These are phyloP conservation scores for Aspergillus ustus DNA, from an alignment of 2,329 filamentous ascomycete genomes.

Conservation along the genomic window DNA sequence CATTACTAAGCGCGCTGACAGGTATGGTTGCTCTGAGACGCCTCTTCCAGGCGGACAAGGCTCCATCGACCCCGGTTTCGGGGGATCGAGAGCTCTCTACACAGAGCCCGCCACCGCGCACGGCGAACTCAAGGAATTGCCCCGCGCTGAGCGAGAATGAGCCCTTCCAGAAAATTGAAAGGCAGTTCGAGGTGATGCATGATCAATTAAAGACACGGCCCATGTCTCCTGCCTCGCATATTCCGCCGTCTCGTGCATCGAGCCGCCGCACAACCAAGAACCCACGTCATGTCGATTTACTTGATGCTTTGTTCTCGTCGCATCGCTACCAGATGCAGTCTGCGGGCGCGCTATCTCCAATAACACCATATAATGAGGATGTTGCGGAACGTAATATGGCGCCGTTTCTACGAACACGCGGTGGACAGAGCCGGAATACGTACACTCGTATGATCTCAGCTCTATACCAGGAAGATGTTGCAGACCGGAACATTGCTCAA, in stretches of 20 bases:
- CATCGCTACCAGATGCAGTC: conserved; percentile 34
- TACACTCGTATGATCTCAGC: conserved; percentile 40
- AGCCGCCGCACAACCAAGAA: conserved; percentile 27
- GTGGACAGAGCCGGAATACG: conserved; percentile 30
- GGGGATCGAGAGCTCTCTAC: conserved; percentile 16
- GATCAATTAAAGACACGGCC: conserved; percentile 38
- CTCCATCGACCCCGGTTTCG: conserved; percentile 18
- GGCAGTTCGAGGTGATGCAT: conserved; percentile 45
- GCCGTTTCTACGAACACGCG: conserved; percentile 33
- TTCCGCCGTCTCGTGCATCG: conserved; percentile 30
- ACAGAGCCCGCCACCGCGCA: conserved; percentile 3
- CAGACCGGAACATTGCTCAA: conserved; percentile 45
- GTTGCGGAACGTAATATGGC: conserved; percentile 50
- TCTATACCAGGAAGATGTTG: conserved; percentile 48
- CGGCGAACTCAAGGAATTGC: conserved; percentile 22
- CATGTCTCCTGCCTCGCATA: conserved; percentile 31
- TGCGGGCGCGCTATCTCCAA: conserved; percentile 34
- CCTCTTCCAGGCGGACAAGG: conserved; percentile 38
- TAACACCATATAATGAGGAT: conserved; percentile 48
- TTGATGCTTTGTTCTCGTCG: conserved; percentile 44
- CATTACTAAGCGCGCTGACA: neutral
- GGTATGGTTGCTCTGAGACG: conserved; percentile 42
- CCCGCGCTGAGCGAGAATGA: conserved; percentile 32
- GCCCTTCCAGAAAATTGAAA: conserved; percentile 45
- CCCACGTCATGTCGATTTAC: conserved; percentile 45